Evolutionary conservation across 805 yeast species (phyloP).

Genomic region (Saturnispora kantuleensis): DNA sequence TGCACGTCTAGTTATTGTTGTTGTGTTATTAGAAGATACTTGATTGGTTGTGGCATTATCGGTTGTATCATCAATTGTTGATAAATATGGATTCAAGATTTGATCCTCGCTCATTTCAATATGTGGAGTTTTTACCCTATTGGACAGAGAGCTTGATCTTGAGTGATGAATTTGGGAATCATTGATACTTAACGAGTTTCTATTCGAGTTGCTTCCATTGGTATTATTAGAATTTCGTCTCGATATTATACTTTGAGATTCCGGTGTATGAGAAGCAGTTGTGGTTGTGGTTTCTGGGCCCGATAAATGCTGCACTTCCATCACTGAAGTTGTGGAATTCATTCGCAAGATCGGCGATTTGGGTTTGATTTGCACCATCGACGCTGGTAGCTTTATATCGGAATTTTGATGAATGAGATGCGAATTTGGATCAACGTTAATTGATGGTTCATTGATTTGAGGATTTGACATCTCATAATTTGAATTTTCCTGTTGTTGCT

Average conservation of each 20-base stretch:
- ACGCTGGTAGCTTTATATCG: constrained; percentile 23
- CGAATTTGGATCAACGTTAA: constrained; percentile 6
- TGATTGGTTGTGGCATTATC: not conserved
- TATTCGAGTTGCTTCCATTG: constrained; percentile 7
- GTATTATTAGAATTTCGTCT: constrained; percentile 16
- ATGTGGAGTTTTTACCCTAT: constrained; percentile 11
- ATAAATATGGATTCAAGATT: no score
- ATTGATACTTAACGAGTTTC: constrained; percentile 5
- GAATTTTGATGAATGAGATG: constrained; percentile 4
- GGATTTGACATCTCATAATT: not conserved
- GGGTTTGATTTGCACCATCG: constrained; percentile 26
- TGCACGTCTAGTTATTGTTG: not conserved
- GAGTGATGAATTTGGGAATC: constrained; percentile 7
- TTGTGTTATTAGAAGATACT: not conserved
- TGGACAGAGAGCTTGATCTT: constrained; percentile 6
- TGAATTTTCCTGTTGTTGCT: constrained; percentile 7
- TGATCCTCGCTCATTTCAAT: not conserved
- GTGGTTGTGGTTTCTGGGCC: no score
- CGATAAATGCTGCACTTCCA: constrained; percentile 12
- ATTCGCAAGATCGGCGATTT: constrained; percentile 26
- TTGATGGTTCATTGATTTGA: not conserved
- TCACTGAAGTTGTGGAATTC: constrained; percentile 24
- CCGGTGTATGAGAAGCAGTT: not conserved
- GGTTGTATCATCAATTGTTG: no score
- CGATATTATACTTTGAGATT: constrained; percentile 9